Conservation (phyloP, 495 filamentous ascomycete genomes). For the Talaromyces trachyspermus region DNA sequence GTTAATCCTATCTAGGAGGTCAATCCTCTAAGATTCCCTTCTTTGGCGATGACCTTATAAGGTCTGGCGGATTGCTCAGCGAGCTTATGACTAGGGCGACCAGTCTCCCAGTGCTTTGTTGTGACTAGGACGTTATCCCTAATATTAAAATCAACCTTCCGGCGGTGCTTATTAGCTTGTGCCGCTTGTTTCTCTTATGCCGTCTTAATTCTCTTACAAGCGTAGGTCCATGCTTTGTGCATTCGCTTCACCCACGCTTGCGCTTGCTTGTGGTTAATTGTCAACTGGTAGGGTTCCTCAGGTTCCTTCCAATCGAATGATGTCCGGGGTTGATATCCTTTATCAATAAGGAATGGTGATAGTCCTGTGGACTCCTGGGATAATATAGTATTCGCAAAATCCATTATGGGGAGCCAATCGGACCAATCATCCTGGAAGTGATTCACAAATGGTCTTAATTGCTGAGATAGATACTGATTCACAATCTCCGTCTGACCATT, state of each 20-base stretch:
- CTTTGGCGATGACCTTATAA: not conserved
- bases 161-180: constrained; percentile 4
- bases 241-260: not conserved
- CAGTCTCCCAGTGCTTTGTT: constrained; percentile 2
- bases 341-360: not conserved
- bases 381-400: not conserved
- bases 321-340: not conserved
- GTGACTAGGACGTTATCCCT: constrained; percentile 5
- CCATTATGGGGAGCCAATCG: constrained; percentile 5
- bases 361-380: not conserved
- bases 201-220: not conserved
- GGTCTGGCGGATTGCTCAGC: not conserved
- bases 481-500: constrained; percentile 10
- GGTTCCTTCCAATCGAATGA: not conserved
- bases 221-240: not conserved
- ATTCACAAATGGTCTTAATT: constrained; percentile 5
- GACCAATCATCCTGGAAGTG: constrained; percentile 10
- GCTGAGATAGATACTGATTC: constrained; percentile 5
- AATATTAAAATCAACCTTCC: constrained; percentile 3
- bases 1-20: constrained; percentile 14
- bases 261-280: not conserved
- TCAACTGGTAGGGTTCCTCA: not conserved
- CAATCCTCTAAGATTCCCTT: no score
- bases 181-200: not conserved
- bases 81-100: not conserved